Base-by-base conservation (phyloP, 257 asterid genomes). In the Vinca minor region DNA sequence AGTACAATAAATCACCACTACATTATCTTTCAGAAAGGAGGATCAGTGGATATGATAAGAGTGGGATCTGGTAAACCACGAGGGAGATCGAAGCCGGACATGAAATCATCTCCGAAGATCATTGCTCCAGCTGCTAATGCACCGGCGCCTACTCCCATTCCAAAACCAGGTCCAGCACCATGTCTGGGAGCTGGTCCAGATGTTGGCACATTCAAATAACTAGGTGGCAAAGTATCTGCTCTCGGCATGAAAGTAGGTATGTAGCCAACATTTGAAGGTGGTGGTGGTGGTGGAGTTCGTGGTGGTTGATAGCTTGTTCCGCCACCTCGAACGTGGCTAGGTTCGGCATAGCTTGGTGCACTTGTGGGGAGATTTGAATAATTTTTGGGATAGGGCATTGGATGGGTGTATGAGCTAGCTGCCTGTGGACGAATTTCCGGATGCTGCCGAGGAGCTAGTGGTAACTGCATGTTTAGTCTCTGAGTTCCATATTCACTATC, bases 51-150 rank as follows among this genome's bases (percentile, higher is more conserved):
- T 50, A 82, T 64, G 62, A 77, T 62, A 38, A 74, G 69, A 59
- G 73, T 72, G 41, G 86, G 73, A 73, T 76, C 87, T 53, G 64
- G 77, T 58, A 69, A 44, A 34, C 74, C 77, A 44, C 71, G 52
- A 4, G 84, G 83, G 32, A 78, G 9, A 66, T 84, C 80, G 64
- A 79, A 81, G 20, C 87, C 91, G 17, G 96, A 72, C 84, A 84
- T 62, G 81, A 85, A 81, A 66, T 90, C 85, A 66, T 84, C 90
- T 17, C 97, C 95, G 44, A 85, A 90, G 65, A 90, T 75, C 74
- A 87, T 76, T 31, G 97, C 88, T 5, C 97, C 90, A 0, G 91
- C 95, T 49, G 96, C 97, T 65, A 87, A 76, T 35, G 93, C 93
- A 45, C 93, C 96, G 0, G 85, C 87, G 2, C 93, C 95, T 28